phyloP scores from a whole-genome alignment of 2,329 filamentous ascomycete species.

The Xylariaceae sp. region DNA sequence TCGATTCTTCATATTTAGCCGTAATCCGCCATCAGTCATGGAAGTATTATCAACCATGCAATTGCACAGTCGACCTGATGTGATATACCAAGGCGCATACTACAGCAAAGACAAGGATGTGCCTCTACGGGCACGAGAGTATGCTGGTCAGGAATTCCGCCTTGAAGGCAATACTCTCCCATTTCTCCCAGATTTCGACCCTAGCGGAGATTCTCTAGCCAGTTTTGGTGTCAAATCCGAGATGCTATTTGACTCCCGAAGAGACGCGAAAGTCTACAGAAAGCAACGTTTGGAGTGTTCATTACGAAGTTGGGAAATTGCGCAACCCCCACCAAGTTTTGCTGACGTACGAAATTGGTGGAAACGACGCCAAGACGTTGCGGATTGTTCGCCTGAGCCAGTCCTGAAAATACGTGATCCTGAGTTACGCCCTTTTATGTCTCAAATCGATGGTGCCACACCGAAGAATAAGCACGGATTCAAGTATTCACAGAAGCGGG shows the following conservation, averaged over 20 bases:
- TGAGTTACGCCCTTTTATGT: constrained; percentile 56
- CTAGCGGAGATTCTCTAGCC: constrained; percentile 61
- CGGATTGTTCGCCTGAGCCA: constrained; percentile 26
- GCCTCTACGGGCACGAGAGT: constrained; percentile 76
- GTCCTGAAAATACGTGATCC: constrained; percentile 30
- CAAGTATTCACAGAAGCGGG: constrained; percentile 80
- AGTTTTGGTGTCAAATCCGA: constrained; percentile 60
- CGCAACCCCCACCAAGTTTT: constrained; percentile 70
- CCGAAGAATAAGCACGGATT: constrained; percentile 82
- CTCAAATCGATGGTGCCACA: constrained; percentile 88
- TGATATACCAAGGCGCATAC: constrained; percentile 83
- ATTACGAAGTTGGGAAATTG: constrained; percentile 78
- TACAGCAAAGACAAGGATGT: constrained; percentile 87
- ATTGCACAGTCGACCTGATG: constrained; percentile 63
- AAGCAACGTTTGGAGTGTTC: constrained; percentile 63
- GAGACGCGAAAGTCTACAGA: constrained; percentile 57
- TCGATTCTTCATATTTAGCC: constrained; percentile 41
- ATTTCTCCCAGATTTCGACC: constrained; percentile 80
- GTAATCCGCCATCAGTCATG: constrained; percentile 41
- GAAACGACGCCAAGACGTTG: constrained; percentile 43
- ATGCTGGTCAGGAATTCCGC: constrained; percentile 85
- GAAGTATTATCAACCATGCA: constrained; percentile 64
- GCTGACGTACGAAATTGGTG: constrained; percentile 75
- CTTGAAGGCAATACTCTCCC: constrained; percentile 76
- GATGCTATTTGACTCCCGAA: constrained; percentile 54